Conservation (phyloP, 257 asterid species). For the Solanum sejunctum region DNA sequence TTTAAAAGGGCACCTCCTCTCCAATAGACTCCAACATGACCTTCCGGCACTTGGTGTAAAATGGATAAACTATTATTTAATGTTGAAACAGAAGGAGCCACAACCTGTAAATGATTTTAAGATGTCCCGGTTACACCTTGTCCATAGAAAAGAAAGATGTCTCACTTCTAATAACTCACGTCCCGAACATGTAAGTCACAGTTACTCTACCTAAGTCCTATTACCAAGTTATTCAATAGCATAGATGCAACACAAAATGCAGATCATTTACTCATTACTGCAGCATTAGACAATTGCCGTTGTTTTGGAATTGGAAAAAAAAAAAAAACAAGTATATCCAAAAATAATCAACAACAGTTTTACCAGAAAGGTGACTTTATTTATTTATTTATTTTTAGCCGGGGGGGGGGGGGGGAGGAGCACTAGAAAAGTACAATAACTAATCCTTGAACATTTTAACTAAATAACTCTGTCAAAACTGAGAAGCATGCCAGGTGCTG, state of each 20-base stretch:
- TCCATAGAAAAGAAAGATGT: not conserved
- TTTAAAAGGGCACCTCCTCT: constrained; percentile 96
- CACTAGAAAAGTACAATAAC: not conserved
- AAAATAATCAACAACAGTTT: not conserved
- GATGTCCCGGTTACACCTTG: not conserved
- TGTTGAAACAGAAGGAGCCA: constrained; percentile 38
- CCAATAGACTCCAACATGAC: constrained; percentile 98
- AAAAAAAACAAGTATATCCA: not conserved
- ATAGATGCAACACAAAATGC: not conserved
- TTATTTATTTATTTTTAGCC: not conserved
- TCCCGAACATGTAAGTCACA: not conserved
- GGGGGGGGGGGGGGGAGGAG: too few relatives aligned
- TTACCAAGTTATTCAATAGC: not conserved
- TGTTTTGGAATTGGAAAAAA: not conserved
- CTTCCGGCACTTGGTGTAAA: constrained; percentile 98
- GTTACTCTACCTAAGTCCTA: not conserved
- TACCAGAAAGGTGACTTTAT: not conserved
- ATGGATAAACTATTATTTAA: constrained; percentile 36
- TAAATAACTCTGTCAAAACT: not conserved
- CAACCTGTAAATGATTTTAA: constrained; percentile 31
- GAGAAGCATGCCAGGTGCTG: not conserved
- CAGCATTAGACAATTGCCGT: not conserved
- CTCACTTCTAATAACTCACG: not conserved
- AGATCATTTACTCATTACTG: too few relatives aligned
- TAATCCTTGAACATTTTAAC: not conserved